A percentile compares a stretch with the other conserved stretches of the same genome.
Conservation (phyloP, 2,329 filamentous ascomycete genomes). For the Aspergillus spinulosporus region DNA sequence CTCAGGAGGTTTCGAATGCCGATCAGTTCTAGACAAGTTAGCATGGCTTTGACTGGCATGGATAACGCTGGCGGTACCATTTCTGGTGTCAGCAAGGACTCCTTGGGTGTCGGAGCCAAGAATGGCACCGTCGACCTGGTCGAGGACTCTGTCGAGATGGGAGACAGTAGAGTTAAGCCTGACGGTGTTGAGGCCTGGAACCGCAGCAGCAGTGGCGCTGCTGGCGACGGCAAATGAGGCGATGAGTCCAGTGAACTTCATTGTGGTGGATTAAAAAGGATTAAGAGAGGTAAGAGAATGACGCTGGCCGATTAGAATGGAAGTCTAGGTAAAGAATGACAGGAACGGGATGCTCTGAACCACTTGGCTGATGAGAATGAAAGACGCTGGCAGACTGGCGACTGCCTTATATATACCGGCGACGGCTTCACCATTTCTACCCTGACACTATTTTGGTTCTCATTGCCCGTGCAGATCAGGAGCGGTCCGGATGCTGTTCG, state of each 20-base stretch:
- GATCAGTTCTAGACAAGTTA: slow-evolving; percentile 5
- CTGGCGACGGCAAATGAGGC: slow-evolving; percentile 34
- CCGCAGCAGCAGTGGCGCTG: slow-evolving; percentile 31
- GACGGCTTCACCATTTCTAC: background rate
- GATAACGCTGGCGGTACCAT: background rate
- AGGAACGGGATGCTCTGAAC: slow-evolving; percentile 19
- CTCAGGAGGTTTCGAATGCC: slow-evolving; percentile 5
- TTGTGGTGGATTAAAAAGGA: slow-evolving; percentile 23
- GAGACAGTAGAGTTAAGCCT: slow-evolving; percentile 16
- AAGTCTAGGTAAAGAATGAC: slow-evolving; percentile 24
- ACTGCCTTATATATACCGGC: slow-evolving; percentile 28
- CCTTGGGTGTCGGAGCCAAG: background rate
- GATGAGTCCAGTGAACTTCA: slow-evolving; percentile 41
- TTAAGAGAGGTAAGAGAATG: slow-evolving; percentile 16
- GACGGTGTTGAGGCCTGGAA: slow-evolving; percentile 24
- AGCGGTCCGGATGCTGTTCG: slow-evolving; percentile 5
- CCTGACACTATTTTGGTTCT: background rate
- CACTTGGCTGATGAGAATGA: slow-evolving; percentile 19
- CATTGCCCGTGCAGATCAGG: slow-evolving; percentile 21
- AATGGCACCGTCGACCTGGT: slow-evolving; percentile 20
- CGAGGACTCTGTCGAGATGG: slow-evolving; percentile 19
- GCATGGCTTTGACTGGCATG: background rate
- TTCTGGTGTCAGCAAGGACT: slow-evolving; percentile 2
- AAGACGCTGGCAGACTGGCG: background rate
- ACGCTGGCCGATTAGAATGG: slow-evolving; percentile 1